phyloP scores from a whole-genome alignment of 2,329 filamentous ascomycete species.

The Colletotrichum tofieldiae region DNA sequence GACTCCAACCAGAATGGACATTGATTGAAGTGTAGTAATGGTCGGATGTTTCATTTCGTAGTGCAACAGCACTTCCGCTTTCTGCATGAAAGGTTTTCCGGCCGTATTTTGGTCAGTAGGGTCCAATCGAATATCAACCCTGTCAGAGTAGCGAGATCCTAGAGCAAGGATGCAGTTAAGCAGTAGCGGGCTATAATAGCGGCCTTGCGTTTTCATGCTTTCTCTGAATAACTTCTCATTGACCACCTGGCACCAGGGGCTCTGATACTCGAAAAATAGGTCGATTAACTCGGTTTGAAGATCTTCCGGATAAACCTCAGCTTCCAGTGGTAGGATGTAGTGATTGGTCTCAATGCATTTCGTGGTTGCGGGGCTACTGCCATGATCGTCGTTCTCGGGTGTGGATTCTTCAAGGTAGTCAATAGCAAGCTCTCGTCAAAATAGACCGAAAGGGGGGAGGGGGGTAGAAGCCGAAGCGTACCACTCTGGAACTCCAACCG shows the following conservation, averaged over 20 bases:
- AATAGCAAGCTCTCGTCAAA: not conserved
- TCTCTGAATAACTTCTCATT: constrained; percentile 55
- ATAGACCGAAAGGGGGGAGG: not conserved
- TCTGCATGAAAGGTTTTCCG: constrained; percentile 50
- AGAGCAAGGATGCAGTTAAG: constrained; percentile 54
- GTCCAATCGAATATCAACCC: constrained; percentile 50
- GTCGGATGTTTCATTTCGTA: constrained; percentile 49
- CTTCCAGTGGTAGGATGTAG: constrained; percentile 32
- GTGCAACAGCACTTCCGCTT: constrained; percentile 46
- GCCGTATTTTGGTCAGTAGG: constrained; percentile 53
- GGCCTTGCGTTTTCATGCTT: constrained; percentile 46
- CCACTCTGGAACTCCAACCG: constrained; percentile 50
- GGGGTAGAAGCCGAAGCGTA: not conserved
- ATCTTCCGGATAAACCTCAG: constrained; percentile 42
- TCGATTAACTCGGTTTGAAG: constrained; percentile 51
- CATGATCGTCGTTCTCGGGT: constrained; percentile 26
- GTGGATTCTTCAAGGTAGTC: constrained; percentile 14
- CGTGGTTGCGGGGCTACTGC: constrained; percentile 20
- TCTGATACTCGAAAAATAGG: constrained; percentile 56
- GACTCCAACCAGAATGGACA: constrained; percentile 51
- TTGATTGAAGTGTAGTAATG: constrained; percentile 55
- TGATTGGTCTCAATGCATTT: constrained; percentile 26
- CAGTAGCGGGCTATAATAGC: constrained; percentile 52
- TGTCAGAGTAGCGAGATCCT: constrained; percentile 53
- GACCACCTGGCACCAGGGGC: constrained; percentile 55